A percentile compares a stretch with the other conserved stretches of the same genome.
phyloP scores from a whole-genome alignment of 106 monocot genomes.

The Dioscorea dumetorum region DNA sequence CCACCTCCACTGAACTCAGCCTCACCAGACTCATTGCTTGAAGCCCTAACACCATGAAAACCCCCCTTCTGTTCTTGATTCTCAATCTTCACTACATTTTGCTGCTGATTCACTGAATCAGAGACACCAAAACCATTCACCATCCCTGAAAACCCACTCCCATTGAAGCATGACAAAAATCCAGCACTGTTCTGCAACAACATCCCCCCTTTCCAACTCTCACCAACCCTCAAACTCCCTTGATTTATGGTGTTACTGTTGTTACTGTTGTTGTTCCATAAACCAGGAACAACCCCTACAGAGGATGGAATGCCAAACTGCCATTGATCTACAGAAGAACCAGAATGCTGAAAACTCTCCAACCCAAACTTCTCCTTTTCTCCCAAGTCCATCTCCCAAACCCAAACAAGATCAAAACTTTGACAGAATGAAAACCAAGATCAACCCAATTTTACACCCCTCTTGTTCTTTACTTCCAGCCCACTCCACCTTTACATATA shows the following conservation, averaged over 20 bases:
- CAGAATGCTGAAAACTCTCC: slow-evolving; percentile 29
- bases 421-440: not conserved
- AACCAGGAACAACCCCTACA: slow-evolving; percentile 3
- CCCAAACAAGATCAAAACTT: not conserved
- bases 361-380: slow-evolving; percentile 35
- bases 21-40: slow-evolving; percentile 13
- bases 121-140: slow-evolving; percentile 14
- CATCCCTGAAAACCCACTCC: slow-evolving; percentile 13
- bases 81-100: not conserved
- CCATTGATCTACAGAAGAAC: slow-evolving; percentile 10
- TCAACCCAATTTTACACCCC: not conserved
- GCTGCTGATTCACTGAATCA: slow-evolving; percentile 11
- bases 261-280: slow-evolving; percentile 2
- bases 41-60: not conserved
- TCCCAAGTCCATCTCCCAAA: slow-evolving; percentile 33
- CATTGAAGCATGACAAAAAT: slow-evolving; percentile 43
- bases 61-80: slow-evolving; percentile 17
- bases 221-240: slow-evolving; percentile 12
- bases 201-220: slow-evolving; percentile 29
- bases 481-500: not conserved
- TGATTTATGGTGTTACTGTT: slow-evolving; percentile 2
- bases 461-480: not conserved
- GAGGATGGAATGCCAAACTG: slow-evolving; percentile 12
- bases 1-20: slow-evolving; percentile 26
- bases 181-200: slow-evolving; percentile 2